These are phyloP conservation scores for Phalaenopsis equestris DNA, from an alignment of 106 monocot genomes.

Conservation along the genomic window DNA sequence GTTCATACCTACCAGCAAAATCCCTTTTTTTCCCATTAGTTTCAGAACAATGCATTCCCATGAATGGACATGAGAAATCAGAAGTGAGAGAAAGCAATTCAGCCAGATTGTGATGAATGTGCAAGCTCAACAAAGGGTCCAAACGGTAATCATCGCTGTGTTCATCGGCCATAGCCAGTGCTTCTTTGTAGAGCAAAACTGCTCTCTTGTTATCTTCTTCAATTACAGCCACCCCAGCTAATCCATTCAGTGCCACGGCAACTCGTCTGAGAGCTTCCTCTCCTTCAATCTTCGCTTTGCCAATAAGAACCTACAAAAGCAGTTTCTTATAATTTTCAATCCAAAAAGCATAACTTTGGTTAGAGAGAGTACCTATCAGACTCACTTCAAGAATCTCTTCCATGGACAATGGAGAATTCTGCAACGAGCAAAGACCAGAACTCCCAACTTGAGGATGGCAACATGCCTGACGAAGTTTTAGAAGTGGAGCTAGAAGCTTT, in stretches of 20 bases:
- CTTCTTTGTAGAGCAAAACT: slow-evolving; percentile 72
- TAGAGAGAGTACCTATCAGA: not conserved
- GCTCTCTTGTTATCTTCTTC: slow-evolving; percentile 48
- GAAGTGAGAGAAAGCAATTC: slow-evolving; percentile 43
- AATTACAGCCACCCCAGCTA: slow-evolving; percentile 80
- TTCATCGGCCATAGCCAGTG: slow-evolving; percentile 58
- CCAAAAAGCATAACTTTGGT: not conserved
- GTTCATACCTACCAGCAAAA: slow-evolving; percentile 19
- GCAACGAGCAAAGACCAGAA: slow-evolving; percentile 89
- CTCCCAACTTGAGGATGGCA: slow-evolving; percentile 99
- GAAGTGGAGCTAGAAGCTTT: slow-evolving; percentile 64
- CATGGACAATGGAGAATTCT: slow-evolving; percentile 88
- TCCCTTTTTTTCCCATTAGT: slow-evolving; percentile 21
- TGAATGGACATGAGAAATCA: slow-evolving; percentile 25
- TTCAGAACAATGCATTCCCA: slow-evolving; percentile 20
- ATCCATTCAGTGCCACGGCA: slow-evolving; percentile 80
- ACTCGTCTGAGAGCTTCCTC: slow-evolving; percentile 88
- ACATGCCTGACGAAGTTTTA: slow-evolving; percentile 98
- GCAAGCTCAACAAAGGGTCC: slow-evolving; percentile 88
- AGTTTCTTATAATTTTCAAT: not conserved
- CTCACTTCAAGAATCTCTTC: slow-evolving; percentile 87
- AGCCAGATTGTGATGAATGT: slow-evolving; percentile 84
- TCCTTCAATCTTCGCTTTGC: slow-evolving; percentile 91
- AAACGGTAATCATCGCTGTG: slow-evolving; percentile 64
- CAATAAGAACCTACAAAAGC: slow-evolving; percentile 71